Evolutionary conservation across 768 basidiomycete genomes (phyloP).

Genomic region (Phlebiopsis gigantea): DNA sequence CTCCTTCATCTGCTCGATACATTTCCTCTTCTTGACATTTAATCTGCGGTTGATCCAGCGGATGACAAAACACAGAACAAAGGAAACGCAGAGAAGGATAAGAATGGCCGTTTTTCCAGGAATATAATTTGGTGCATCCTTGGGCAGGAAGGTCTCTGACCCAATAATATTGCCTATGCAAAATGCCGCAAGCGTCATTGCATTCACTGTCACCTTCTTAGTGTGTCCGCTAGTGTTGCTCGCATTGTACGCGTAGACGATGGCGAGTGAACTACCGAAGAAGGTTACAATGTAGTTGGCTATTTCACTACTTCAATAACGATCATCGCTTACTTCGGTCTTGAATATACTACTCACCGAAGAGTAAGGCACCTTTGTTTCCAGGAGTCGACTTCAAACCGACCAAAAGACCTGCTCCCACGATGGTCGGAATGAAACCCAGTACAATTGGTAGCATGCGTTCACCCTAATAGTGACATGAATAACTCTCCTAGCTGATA

Average conservation of each 20-base stretch:
- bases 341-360: conserved; percentile 33
- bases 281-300: conserved; percentile 45
- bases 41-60: conserved; percentile 49
- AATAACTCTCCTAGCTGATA: background rate
- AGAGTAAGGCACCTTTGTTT: conserved; percentile 47
- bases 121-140: conserved; percentile 56
- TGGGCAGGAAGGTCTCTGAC: conserved; percentile 55
- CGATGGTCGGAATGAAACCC: conserved; percentile 51
- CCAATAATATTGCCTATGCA: conserved; percentile 58
- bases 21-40: conserved; percentile 41
- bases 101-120: conserved; percentile 68
- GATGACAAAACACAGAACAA: conserved; percentile 43
- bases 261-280: conserved; percentile 53
- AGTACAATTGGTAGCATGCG: conserved; percentile 58
- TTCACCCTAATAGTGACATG: conserved; percentile 37
- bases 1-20: conserved; percentile 39
- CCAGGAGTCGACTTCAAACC: conserved; percentile 40
- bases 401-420: conserved; percentile 40
- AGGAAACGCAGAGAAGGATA: conserved; percentile 47
- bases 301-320: conserved; percentile 15
- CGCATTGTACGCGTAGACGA: conserved; percentile 59
- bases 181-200: conserved; percentile 51
- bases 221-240: conserved; percentile 60
- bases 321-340: background rate
- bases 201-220: conserved; percentile 62